Evolutionary conservation across 257 asterid species (phyloP).

Genomic region (Euphrasia confusa): DNA sequence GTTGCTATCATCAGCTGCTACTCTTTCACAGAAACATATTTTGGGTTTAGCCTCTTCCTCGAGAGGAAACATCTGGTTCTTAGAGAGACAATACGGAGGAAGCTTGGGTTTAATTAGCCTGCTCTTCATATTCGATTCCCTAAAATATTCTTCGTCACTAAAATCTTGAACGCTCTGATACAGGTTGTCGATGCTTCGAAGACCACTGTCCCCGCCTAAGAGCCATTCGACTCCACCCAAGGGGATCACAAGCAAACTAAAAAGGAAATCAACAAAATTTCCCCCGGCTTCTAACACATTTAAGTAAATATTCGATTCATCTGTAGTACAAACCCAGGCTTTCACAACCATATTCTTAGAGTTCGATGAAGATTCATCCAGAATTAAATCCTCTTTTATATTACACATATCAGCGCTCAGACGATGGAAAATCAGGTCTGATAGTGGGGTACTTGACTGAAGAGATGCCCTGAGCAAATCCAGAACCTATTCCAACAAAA

Average conservation of each 20-base stretch:
- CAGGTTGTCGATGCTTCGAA: slow-evolving; percentile 24
- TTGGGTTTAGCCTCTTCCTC: neutral
- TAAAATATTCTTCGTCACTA: neutral
- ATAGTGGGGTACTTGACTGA: too few relatives aligned
- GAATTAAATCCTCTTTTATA: too few relatives aligned
- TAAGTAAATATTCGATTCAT: too few relatives aligned
- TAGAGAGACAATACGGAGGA: slow-evolving; percentile 2
- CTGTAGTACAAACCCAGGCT: too few relatives aligned
- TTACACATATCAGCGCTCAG: too few relatives aligned
- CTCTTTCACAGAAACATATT: too few relatives aligned
- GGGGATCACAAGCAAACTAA: slow-evolving; percentile 11
- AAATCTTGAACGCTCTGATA: neutral
- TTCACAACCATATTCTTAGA: too few relatives aligned
- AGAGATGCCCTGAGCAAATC: too few relatives aligned
- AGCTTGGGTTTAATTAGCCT: slow-evolving; percentile 2
- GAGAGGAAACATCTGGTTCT: neutral
- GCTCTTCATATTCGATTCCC: neutral
- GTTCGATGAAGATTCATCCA: too few relatives aligned
- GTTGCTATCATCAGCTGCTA: too few relatives aligned
- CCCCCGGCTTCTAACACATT: neutral
- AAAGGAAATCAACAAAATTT: too few relatives aligned
- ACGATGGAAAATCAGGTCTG: too few relatives aligned
- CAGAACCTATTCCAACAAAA: neutral
- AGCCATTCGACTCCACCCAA: slow-evolving; percentile 23
- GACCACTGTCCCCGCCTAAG: slow-evolving; percentile 8